Evolutionary conservation across 1,284 basidiomycete species (phyloP).

Genomic region (Schizophyllum amplum): DNA sequence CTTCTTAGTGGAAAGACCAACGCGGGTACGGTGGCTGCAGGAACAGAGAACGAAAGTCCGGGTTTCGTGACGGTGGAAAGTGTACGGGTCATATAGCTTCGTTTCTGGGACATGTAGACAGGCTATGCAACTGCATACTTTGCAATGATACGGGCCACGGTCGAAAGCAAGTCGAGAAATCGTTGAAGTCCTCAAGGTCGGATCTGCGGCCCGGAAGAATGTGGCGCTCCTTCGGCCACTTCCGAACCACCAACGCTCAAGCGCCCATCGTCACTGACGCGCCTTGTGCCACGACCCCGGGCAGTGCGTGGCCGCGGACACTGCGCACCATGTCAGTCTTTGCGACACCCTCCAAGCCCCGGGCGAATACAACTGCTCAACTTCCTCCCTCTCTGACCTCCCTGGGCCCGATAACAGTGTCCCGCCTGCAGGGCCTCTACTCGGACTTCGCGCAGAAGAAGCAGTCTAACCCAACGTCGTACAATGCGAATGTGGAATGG

Average conservation of each 20-base stretch:
- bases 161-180: too few relatives aligned
- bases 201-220: neutral
- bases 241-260: neutral
- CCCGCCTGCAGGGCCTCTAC: conserved; percentile 78
- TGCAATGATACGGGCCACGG: too few relatives aligned
- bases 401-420: conserved; percentile 42
- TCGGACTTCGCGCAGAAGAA: conserved; percentile 83
- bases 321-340: neutral
- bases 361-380: neutral
- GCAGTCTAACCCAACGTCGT: conserved; percentile 78
- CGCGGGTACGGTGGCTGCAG: too few relatives aligned
- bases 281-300: neutral
- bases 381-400: conserved; percentile 27
- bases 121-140: too few relatives aligned
- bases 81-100: too few relatives aligned
- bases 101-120: too few relatives aligned
- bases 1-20: too few relatives aligned
- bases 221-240: neutral
- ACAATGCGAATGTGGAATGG: conserved; percentile 78
- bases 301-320: neutral
- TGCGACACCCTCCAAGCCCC: neutral
- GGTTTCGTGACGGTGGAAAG: too few relatives aligned
- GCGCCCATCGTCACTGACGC: neutral
- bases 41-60: too few relatives aligned
- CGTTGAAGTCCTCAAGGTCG: too few relatives aligned